Evolutionary conservation across 805 yeast genomes (phyloP), one percentile per base, ranked within the genome.

Genomic region (Komagataella populi): DNA sequence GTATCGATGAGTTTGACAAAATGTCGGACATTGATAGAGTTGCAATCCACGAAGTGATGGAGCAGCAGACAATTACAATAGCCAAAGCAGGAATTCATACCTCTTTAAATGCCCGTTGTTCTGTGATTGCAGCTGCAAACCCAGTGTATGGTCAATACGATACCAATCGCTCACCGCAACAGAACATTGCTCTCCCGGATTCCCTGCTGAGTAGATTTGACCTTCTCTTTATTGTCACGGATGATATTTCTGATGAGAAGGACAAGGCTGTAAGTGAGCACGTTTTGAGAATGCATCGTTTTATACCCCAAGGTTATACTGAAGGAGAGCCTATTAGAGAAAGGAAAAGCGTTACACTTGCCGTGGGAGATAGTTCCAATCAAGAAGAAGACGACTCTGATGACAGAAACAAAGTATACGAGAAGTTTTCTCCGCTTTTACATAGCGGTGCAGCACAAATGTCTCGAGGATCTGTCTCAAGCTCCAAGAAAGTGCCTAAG

Each of bases 11-110:
- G 73, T 93, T 93, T 63, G 99, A 91, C 70, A 93, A 93, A 69
- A 93, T 93, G 99, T 83, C 87, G 55, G 99, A 93, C 66, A 80
- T 82, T 23, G 99, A 93, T 70, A 78, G 99, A 64, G 98, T 93
- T 50, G 98, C 98, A 1, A 93, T 93, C 62, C 99, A 93, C 69
- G 99, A 93, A 76, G 99, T 93, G 49, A 93, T 93, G 99, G 99
- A 93, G 71, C 99, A 93, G 70, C 99, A 93, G 67, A 93, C 99
- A 0, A 96, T 91, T 24, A 90, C 98, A 2, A 90, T 91, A 62
- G 96, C 98, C 50, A 91, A 91, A 66, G 99, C 98, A 4, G 99
- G 99, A 56, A 91, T 91, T 60, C 97, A 91, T 66, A 90, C 98
- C 2, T 85, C 98, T 5, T 75, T 91, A 58, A 91, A 91, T 63